Conservation (phyloP, 345 rosid genomes). For the Noccaea caerulescens region DNA sequence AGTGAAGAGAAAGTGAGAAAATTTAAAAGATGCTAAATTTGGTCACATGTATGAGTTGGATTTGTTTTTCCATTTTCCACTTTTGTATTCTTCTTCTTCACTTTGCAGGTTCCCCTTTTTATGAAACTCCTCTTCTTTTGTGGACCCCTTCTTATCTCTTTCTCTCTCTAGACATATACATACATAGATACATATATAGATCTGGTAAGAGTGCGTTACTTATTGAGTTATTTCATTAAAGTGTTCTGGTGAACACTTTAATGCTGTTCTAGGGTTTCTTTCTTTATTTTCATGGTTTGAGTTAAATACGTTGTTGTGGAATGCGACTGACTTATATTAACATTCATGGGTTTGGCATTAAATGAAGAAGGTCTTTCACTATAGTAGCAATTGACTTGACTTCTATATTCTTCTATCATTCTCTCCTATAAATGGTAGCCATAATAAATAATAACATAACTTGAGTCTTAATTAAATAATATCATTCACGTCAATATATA, state of each 20-base stretch:
- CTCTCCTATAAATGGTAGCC: constrained; percentile 31
- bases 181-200: background rate
- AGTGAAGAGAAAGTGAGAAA: constrained; percentile 37
- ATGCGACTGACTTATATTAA: constrained; percentile 37
- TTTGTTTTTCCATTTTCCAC: constrained; percentile 44
- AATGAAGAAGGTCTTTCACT: constrained; percentile 52
- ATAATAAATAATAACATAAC: constrained; percentile 14
- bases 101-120: constrained; percentile 48
- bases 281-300: constrained; percentile 43
- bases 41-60: constrained; percentile 52
- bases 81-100: constrained; percentile 53
- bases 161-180: constrained; percentile 36
- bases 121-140: constrained; percentile 44
- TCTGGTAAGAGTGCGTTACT: constrained; percentile 32
- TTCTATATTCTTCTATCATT: constrained; percentile 42
- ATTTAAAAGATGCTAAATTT: constrained; percentile 45
- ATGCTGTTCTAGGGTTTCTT: constrained; percentile 42
- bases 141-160: constrained; percentile 31
- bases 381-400: constrained; percentile 44
- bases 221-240: constrained; percentile 16
- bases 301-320: constrained; percentile 35
- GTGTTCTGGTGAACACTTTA: constrained; percentile 36
- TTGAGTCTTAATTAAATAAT: constrained; percentile 14
- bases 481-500: constrained; percentile 24
- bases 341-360: constrained; percentile 54